Evolutionary conservation across 2,329 filamentous ascomycete genomes (phyloP).

Genomic region (Pseudocercospora pini-densiflorae): DNA sequence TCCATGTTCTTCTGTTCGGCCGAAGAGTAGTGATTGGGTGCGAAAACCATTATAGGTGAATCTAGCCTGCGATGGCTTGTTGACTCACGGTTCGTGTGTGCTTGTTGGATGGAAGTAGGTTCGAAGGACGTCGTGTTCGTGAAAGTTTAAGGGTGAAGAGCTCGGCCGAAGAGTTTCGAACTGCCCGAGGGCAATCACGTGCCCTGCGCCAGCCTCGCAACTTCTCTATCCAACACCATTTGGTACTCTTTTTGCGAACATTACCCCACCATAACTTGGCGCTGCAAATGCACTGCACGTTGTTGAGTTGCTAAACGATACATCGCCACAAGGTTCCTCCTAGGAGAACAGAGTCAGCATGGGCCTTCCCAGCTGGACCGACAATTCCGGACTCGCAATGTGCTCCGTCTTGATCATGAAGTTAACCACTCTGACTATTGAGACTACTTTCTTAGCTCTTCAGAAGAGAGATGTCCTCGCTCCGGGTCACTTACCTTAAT

Average conservation of each 20-base stretch:
- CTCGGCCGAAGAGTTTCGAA: background rate
- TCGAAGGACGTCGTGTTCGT: background rate
- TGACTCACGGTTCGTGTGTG: background rate
- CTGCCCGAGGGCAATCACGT: background rate
- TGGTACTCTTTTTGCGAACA: background rate
- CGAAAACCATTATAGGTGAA: slow-evolving; percentile 1
- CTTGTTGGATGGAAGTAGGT: background rate
- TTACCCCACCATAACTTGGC: background rate
- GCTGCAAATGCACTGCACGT: too few species aligned
- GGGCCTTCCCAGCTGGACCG: background rate
- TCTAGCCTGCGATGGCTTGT: background rate
- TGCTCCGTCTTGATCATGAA: background rate
- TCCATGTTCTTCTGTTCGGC: slow-evolving; percentile 11
- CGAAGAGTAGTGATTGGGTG: slow-evolving; percentile 13
- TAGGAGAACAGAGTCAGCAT: background rate
- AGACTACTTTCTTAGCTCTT: too few species aligned
- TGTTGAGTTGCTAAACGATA: background rate
- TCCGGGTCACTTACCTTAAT: too few species aligned
- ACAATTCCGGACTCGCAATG: background rate
- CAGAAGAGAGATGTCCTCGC: too few species aligned
- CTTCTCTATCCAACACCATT: too few species aligned
- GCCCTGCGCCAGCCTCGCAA: background rate
- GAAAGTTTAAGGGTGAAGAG: background rate
- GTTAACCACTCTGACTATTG: too few species aligned
- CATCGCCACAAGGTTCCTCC: background rate